A percentile compares a stretch with the other conserved stretches of the same genome.
Conservation (phyloP, 2,329 filamentous ascomycete genomes). For the Pseudogymnoascus sp. region DNA sequence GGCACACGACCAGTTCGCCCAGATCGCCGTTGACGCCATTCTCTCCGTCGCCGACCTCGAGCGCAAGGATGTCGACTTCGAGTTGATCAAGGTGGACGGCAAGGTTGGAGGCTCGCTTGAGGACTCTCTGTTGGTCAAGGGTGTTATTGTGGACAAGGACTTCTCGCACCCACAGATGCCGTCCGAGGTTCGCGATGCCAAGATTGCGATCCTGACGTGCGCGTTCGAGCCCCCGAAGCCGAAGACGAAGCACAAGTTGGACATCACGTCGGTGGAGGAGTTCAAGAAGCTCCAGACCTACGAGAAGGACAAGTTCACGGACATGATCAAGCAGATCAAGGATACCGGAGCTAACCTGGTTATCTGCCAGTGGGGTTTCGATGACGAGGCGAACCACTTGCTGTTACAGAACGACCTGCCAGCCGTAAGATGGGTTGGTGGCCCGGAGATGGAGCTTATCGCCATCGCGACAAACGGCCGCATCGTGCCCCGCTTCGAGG, state of each 20-base stretch:
- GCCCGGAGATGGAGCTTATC: conserved; percentile 95
- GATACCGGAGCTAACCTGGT: conserved; percentile 93
- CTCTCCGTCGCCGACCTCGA: conserved; percentile 93
- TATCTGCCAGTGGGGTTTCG: conserved; percentile 99
- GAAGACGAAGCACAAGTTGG: conserved; percentile 99
- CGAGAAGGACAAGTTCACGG: conserved; percentile 90
- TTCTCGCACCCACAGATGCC: conserved; percentile 99
- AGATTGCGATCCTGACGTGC: conserved; percentile 94
- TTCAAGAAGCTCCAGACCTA: conserved; percentile 97
- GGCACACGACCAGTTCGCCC: conserved; percentile 94
- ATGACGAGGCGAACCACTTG: conserved; percentile 97
- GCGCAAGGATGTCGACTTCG: conserved; percentile 95
- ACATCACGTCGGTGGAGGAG: conserved; percentile 94
- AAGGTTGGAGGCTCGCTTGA: conserved; percentile 93
- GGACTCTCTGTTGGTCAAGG: conserved; percentile 90
- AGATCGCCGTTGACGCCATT: conserved; percentile 95
- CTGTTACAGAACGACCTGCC: conserved; percentile 93
- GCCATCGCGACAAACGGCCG: conserved; percentile 97
- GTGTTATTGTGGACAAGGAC: conserved; percentile 98
- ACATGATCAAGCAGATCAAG: conserved; percentile 99
- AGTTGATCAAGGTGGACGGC: conserved; percentile 98
- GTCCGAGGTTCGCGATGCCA: conserved; percentile 86
- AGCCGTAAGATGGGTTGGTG: conserved; percentile 95
- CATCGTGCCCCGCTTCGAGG: conserved; percentile 95
- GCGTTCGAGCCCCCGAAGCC: conserved; percentile 98